phyloP scores from a whole-genome alignment of 192 early-diverging fungal species.

The Backusella morwellensis region DNA sequence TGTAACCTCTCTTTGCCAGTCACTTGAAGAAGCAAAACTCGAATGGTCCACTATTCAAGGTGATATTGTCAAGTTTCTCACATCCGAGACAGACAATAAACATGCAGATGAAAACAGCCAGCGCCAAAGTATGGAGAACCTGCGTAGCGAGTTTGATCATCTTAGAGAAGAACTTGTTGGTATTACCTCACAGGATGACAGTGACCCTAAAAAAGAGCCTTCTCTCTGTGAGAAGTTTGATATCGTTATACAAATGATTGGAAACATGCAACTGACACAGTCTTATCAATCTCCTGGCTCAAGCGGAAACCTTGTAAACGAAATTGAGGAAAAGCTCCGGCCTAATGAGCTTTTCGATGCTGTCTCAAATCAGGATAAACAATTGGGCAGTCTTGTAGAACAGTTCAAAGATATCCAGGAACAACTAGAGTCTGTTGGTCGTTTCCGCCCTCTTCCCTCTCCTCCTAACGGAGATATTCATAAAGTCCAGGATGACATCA shows the following conservation, averaged over 20 bases:
- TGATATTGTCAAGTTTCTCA: conserved; percentile 25
- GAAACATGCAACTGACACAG: conserved; percentile 19
- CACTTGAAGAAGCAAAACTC: conserved; percentile 21
- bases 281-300: background rate
- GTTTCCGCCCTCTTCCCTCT: background rate
- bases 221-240: conserved; percentile 31
- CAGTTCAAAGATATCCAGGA: background rate
- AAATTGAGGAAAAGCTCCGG: background rate
- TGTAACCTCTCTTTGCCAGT: conserved; percentile 3
- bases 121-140: background rate
- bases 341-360: background rate
- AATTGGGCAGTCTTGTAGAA: background rate
- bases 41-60: conserved; percentile 28
- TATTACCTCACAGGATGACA: conserved; percentile 1
- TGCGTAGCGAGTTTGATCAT: conserved; percentile 15
- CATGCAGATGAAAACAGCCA: background rate
- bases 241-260: conserved; percentile 22
- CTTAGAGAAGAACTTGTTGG: conserved; percentile 19
- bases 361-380: background rate
- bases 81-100: conserved; percentile 11
- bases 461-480: background rate
- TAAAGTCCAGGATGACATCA: background rate
- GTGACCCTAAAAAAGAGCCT: background rate
- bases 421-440: background rate
- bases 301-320: background rate